A percentile compares a stretch with the other conserved stretches of the same genome.
These are phyloP conservation scores for Cystofilobasidium macerans DNA, from an alignment of 768 basidiomycete species.

Conservation along the genomic window DNA sequence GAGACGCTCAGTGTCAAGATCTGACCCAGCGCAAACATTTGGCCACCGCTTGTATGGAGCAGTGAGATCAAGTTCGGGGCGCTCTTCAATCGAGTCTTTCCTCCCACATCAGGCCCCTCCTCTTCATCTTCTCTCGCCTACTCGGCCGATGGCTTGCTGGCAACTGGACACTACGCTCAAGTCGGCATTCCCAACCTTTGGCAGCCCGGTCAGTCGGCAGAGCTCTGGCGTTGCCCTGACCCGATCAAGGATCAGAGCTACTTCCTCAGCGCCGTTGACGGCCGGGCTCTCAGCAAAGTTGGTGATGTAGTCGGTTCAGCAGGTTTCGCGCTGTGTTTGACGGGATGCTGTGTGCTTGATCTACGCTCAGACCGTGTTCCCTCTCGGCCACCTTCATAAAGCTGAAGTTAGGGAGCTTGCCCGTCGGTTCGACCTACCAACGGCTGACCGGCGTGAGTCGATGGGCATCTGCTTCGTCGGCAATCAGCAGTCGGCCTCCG, in stretches of 20 bases:
- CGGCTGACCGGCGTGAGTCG: conserved; percentile 66
- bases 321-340: too few relatives aligned
- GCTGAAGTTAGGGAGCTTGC: conserved; percentile 63
- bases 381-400: conserved; percentile 59
- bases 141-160: too few relatives aligned
- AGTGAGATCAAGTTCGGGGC: conserved; percentile 90
- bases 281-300: neutral
- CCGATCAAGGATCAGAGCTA: neutral
- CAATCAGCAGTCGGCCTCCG: conserved; percentile 56
- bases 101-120: neutral
- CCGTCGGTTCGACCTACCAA: conserved; percentile 50
- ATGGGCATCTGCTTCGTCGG: conserved; percentile 95
- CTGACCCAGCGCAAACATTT: too few relatives aligned
- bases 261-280: neutral
- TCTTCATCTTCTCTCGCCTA: neutral
- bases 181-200: neutral
- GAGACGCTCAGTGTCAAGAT: too few relatives aligned
- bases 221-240: neutral
- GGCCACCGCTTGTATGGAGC: neutral
- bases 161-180: neutral
- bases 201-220: neutral
- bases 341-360: too few relatives aligned
- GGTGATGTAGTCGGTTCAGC: too few relatives aligned
- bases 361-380: conserved; percentile 52
- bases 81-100: conserved; percentile 47